Evolutionary conservation across 2,329 filamentous ascomycete genomes (phyloP).

Genomic region (Pseudohalonectria lignicola): DNA sequence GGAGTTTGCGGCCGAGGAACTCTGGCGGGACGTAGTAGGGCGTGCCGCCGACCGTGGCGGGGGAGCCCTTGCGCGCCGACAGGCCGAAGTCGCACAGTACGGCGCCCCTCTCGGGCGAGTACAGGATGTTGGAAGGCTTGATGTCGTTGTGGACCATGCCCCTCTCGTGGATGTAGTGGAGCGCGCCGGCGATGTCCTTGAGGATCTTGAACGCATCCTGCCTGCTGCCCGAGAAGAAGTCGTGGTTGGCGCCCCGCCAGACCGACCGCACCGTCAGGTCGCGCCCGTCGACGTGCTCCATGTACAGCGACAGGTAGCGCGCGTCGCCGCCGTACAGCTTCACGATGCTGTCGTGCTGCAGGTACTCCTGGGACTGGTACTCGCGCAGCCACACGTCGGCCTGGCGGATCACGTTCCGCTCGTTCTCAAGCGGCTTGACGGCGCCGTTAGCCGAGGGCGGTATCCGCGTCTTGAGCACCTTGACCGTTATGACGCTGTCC

Average conservation of each 20-base stretch:
- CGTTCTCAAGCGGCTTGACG: slow-evolving; percentile 35
- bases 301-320: slow-evolving; percentile 47
- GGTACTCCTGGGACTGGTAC: slow-evolving; percentile 41
- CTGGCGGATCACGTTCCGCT: slow-evolving; percentile 45
- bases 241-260: slow-evolving; percentile 35
- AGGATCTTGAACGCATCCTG: slow-evolving; percentile 41
- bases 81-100: slow-evolving; percentile 51
- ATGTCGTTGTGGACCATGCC: slow-evolving; percentile 50
- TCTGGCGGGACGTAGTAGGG: slow-evolving; percentile 53
- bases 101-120: slow-evolving; percentile 45
- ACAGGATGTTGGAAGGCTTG: slow-evolving; percentile 51
- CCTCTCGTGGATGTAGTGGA: slow-evolving; percentile 44
- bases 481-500: slow-evolving; percentile 46
- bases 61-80: slow-evolving; percentile 33
- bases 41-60: slow-evolving; percentile 41
- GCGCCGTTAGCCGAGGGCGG: slow-evolving; percentile 18
- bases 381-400: slow-evolving; percentile 50
- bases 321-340: slow-evolving; percentile 48
- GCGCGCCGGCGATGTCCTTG: slow-evolving; percentile 39
- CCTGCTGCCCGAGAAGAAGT: slow-evolving; percentile 38
- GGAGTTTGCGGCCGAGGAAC: slow-evolving; percentile 43
- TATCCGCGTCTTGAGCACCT: slow-evolving; percentile 45
- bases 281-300: slow-evolving; percentile 48
- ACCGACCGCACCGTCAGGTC: slow-evolving; percentile 37
- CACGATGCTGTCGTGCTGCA: slow-evolving; percentile 47